Percentiles rank a stretch among this genome's conserved stretches.
These are phyloP conservation scores for Ascocoryne sarcoides DNA, from an alignment of 2,329 filamentous ascomycete genomes.

Conservation along the genomic window DNA sequence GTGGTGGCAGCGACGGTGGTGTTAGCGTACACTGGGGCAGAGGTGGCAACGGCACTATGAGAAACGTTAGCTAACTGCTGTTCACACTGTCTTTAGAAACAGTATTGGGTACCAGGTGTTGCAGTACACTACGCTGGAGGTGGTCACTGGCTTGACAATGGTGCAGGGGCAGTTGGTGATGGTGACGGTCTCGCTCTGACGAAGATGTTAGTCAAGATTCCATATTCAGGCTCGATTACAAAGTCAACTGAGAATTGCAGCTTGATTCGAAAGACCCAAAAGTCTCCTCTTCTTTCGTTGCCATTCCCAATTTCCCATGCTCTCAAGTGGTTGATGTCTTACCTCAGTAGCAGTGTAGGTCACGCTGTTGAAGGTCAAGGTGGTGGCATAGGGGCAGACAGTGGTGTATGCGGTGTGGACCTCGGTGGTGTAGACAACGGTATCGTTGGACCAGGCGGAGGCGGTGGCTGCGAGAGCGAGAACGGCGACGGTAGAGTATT, in stretches of 20 bases:
- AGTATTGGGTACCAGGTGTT: constrained; percentile 38
- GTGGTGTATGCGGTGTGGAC: constrained; percentile 40
- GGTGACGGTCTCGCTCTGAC: constrained; percentile 24
- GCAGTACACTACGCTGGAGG: constrained; percentile 33
- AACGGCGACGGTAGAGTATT: constrained; percentile 29
- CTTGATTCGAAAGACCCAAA: background rate
- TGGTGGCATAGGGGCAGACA: constrained; percentile 44
- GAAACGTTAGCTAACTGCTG: constrained; percentile 12
- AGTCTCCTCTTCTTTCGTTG: background rate
- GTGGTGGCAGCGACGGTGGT: constrained; percentile 20
- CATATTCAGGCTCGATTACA: too few relatives aligned
- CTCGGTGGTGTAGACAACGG: constrained; percentile 40
- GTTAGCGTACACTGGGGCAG: constrained; percentile 18
- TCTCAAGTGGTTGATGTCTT: constrained; percentile 16
- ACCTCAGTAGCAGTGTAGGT: constrained; percentile 44
- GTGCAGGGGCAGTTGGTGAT: constrained; percentile 27
- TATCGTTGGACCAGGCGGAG: constrained; percentile 22
- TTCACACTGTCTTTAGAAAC: constrained; percentile 14
- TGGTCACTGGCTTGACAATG: constrained; percentile 23
- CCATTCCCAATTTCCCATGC: background rate
- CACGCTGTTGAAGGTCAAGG: constrained; percentile 35
- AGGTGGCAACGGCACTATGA: constrained; percentile 11
- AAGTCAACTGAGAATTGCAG: too few relatives aligned
- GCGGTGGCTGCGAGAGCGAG: constrained; percentile 27
- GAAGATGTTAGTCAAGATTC: too few relatives aligned